Conservation (phyloP, 2,329 filamentous ascomycete species). For the Penicillium capsulatum region DNA sequence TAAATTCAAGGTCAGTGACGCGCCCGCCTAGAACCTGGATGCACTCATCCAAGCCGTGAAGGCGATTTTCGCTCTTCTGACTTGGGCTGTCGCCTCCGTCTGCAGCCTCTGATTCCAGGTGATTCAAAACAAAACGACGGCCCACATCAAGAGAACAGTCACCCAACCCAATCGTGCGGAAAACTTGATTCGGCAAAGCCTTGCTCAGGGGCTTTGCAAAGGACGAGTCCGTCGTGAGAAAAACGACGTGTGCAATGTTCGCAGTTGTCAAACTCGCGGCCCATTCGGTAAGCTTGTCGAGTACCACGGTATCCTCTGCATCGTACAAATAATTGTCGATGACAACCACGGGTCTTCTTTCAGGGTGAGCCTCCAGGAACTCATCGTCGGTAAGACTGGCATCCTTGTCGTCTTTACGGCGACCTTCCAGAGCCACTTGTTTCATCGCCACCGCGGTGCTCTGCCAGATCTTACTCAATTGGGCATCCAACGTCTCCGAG, state of each 20-base stretch:
- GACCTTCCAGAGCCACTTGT: slow-evolving; percentile 65
- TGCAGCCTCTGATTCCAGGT: slow-evolving; percentile 55
- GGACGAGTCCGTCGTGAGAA: slow-evolving; percentile 83
- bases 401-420: slow-evolving; percentile 71
- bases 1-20: slow-evolving; percentile 90
- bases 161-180: slow-evolving; percentile 77
- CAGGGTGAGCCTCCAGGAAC: slow-evolving; percentile 84
- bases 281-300: slow-evolving; percentile 82
- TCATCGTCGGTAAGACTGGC: slow-evolving; percentile 72
- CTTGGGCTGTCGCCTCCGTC: slow-evolving; percentile 31
- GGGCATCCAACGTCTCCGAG: slow-evolving; percentile 84
- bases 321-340: slow-evolving; percentile 88
- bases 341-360: slow-evolving; percentile 74
- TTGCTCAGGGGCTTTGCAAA: slow-evolving; percentile 84
- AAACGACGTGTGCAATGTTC: slow-evolving; percentile 90
- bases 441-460: slow-evolving; percentile 77
- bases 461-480: slow-evolving; percentile 83
- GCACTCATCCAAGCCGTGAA: slow-evolving; percentile 71
- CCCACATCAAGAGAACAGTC: slow-evolving; percentile 83
- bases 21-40: slow-evolving; percentile 82
- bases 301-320: slow-evolving; percentile 61
- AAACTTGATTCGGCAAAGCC: slow-evolving; percentile 84
- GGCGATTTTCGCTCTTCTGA: slow-evolving; percentile 44
- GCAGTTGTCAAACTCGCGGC: slow-evolving; percentile 78
- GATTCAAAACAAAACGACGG: slow-evolving; percentile 82